phyloP scores from a whole-genome alignment of 2,329 filamentous ascomycete species.

The Fusarium illudens region DNA sequence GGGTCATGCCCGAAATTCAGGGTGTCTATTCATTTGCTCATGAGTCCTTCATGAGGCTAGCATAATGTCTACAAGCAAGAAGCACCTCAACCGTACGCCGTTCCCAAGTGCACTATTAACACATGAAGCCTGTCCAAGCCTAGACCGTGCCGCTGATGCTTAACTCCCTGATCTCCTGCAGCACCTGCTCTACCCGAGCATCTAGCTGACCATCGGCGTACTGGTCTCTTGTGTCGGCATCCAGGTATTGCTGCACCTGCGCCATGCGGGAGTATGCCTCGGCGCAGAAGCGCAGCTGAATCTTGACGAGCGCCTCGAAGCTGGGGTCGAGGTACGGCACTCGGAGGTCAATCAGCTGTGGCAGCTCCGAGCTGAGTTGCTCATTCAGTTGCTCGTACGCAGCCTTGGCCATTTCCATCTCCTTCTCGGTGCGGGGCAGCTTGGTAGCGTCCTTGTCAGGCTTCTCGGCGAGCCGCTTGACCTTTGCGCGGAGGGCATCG shows the following conservation, averaged over 20 bases:
- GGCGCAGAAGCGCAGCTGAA: slow-evolving; percentile 95
- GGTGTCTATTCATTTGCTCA: slow-evolving; percentile 41
- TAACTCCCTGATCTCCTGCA: slow-evolving; percentile 96
- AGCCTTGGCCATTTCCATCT: slow-evolving; percentile 90
- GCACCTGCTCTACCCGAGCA: slow-evolving; percentile 88
- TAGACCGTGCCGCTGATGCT: slow-evolving; percentile 83
- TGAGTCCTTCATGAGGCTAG: slow-evolving; percentile 31
- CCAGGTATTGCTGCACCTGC: slow-evolving; percentile 97
- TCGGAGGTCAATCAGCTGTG: slow-evolving; percentile 94
- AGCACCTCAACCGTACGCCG: slow-evolving; percentile 42
- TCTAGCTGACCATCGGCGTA: slow-evolving; percentile 95
- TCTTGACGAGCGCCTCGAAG: slow-evolving; percentile 98
- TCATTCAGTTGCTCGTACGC: slow-evolving; percentile 98
- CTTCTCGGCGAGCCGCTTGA: slow-evolving; percentile 97
- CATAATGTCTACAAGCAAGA: slow-evolving; percentile 41
- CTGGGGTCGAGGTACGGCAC: slow-evolving; percentile 97
- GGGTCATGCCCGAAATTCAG: not conserved
- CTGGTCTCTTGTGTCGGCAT: slow-evolving; percentile 93
- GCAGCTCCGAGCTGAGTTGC: slow-evolving; percentile 90
- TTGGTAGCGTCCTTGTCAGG: slow-evolving; percentile 98
- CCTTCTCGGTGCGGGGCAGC: slow-evolving; percentile 93
- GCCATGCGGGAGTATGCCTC: slow-evolving; percentile 98
- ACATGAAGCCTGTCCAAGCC: slow-evolving; percentile 20
- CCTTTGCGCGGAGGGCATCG: slow-evolving; percentile 92
- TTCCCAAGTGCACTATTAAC: slow-evolving; percentile 28